Evolutionary conservation across 1,284 basidiomycete genomes (phyloP), one percentile per base, ranked within the genome.

Genomic region (Microbotryum scabiosae): DNA sequence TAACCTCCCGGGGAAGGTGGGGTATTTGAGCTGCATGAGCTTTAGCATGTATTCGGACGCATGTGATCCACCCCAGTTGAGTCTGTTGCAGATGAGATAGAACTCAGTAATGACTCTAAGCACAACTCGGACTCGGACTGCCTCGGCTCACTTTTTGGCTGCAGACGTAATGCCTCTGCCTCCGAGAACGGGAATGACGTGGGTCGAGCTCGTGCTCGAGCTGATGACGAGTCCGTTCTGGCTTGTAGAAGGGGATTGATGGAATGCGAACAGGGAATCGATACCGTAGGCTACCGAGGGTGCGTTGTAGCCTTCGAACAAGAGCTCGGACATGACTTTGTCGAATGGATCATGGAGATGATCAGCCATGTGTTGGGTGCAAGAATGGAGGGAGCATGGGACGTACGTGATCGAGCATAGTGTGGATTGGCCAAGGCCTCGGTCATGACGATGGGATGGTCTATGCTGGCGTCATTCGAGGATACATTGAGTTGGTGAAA

Each of bases 361-460:
- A 57, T 44, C 36, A 32, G 50, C 10, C 26, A 6, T 51, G 30
- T 49, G 48, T 36, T 57, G 14, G 41, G 36, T 23, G 12, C 25
- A 26, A 25, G 26, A 30, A 20, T 5, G 4, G 44, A 26, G 49
- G 49, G 10, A 28, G 23, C n/a, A n/a, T n/a, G n/a, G 32, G 41
- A 62, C 64, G 69, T 18, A 73, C 61, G 55, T 49, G 56, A 47
- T 74, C 96, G 80, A 12, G 90, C 94, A 76, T 94, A 90, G 30
- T 94, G 76, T 0, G 93, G 92, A 46, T 91, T 90, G 65, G 86
- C 86, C 2, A 98, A 78, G 12, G 91, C 82, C 74, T 99, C 96
- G 0, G 91, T 88, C 90, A 98, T 96, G 63, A 96, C 78, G 28
- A 99, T 79, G 0, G 94, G 93, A 73, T 97, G 92, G n/a, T 81